phyloP scores from a whole-genome alignment of 768 basidiomycete species.

The Chalciporus chontae region DNA sequence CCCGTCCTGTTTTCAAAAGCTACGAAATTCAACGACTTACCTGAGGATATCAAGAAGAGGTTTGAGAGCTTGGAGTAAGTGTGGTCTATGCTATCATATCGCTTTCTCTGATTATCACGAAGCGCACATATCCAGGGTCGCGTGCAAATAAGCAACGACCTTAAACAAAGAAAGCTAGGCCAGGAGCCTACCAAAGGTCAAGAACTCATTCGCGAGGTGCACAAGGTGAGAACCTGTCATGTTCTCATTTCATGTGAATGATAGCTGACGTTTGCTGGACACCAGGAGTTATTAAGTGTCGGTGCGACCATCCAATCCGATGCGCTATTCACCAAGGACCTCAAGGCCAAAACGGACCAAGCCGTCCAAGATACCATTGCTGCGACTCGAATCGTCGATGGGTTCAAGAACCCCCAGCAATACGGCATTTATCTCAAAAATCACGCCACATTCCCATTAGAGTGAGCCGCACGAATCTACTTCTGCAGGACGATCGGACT shows the following conservation, averaged over 20 bases:
- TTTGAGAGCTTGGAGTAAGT: constrained; percentile 73
- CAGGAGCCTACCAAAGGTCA: constrained; percentile 72
- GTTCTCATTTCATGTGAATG: background rate
- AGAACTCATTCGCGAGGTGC: constrained; percentile 60
- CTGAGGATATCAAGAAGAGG: constrained; percentile 59
- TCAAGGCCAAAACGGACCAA: constrained; percentile 73
- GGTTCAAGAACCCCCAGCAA: constrained; percentile 71
- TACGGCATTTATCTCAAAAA: constrained; percentile 69
- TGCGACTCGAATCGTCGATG: constrained; percentile 74
- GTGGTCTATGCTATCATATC: background rate
- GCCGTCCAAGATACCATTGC: constrained; percentile 78
- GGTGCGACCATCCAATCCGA: constrained; percentile 66
- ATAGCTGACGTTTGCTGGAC: background rate
- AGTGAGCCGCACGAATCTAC: constrained; percentile 43
- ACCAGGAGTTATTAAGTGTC: constrained; percentile 62
- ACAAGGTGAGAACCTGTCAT: constrained; percentile 47
- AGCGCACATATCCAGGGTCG: constrained; percentile 75
- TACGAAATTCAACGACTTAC: constrained; percentile 82
- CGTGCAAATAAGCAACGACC: constrained; percentile 74
- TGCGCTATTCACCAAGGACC: constrained; percentile 59
- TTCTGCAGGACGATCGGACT: background rate
- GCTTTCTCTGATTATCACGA: constrained; percentile 10
- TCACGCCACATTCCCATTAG: constrained; percentile 77
- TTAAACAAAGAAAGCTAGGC: constrained; percentile 72
- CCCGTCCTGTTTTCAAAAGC: constrained; percentile 38